Conservation (phyloP, 2,329 filamentous ascomycete species). For the Cladosporium sp. region DNA sequence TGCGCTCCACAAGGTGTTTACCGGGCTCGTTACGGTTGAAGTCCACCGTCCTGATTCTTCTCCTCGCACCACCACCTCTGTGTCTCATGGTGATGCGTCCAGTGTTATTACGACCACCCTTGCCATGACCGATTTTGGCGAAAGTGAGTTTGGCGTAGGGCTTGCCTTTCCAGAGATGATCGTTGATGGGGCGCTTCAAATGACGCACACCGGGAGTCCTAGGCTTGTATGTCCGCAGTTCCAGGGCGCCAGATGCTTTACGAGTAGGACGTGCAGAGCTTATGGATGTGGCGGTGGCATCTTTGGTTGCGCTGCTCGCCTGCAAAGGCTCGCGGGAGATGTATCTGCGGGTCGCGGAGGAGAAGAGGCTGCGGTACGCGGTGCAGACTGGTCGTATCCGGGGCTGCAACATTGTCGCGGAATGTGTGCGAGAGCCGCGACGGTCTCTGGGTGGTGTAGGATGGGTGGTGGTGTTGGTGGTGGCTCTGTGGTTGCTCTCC, state of each 20-base stretch:
- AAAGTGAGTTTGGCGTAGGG: constrained; percentile 79
- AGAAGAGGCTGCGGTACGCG: constrained; percentile 45
- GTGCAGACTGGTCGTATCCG: constrained; percentile 53
- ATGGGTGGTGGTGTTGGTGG: background rate
- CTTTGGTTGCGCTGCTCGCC: constrained; percentile 22
- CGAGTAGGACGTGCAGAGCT: constrained; percentile 26
- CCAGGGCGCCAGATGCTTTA: constrained; percentile 29
- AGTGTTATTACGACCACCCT: constrained; percentile 86
- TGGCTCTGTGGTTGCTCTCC: no score
- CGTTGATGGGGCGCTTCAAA: constrained; percentile 86
- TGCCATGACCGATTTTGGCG: constrained; percentile 85
- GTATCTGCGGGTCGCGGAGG: constrained; percentile 47
- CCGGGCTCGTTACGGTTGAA: constrained; percentile 75
- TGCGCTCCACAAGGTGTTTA: constrained; percentile 82
- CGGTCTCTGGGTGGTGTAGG: background rate
- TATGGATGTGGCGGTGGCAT: constrained; percentile 26
- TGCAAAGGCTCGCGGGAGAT: constrained; percentile 28
- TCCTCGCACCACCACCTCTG: constrained; percentile 84
- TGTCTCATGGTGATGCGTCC: constrained; percentile 86
- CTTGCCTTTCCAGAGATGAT: constrained; percentile 93
- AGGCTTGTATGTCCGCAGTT: constrained; percentile 82
- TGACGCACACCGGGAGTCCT: constrained; percentile 89
- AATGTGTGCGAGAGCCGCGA: constrained; percentile 3
- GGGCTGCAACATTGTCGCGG: constrained; percentile 57
- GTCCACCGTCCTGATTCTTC: constrained; percentile 87